Evolutionary conservation across 805 yeast genomes (phyloP).

Genomic region (Deakozyma indianensis): DNA sequence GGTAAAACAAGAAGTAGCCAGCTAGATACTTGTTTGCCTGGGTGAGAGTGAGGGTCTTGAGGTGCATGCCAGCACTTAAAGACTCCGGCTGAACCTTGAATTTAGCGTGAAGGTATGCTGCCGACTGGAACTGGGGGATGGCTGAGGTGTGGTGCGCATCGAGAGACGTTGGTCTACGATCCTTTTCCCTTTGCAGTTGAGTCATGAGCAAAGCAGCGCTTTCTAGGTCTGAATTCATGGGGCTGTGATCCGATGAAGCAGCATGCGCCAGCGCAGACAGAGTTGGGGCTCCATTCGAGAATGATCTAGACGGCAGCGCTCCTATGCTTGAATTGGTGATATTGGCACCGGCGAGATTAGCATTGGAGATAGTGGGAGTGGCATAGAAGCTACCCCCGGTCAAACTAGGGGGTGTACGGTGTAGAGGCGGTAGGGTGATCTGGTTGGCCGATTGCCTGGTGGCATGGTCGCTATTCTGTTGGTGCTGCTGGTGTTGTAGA

Average conservation of each 20-base stretch:
- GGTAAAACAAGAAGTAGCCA: constrained; percentile 19
- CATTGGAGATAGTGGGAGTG: background rate
- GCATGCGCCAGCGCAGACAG: background rate
- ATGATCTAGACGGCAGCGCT: background rate
- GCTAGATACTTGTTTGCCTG: constrained; percentile 19
- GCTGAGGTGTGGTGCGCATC: constrained; percentile 2
- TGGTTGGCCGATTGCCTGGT: background rate
- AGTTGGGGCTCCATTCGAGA: background rate
- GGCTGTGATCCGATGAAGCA: constrained; percentile 1
- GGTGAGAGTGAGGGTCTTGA: constrained; percentile 8
- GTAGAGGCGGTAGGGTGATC: background rate
- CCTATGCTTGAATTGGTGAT: background rate
- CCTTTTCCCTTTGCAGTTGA: background rate
- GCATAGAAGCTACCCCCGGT: background rate
- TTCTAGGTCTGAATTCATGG: background rate
- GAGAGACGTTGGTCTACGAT: constrained; percentile 2
- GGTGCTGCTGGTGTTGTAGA: background rate
- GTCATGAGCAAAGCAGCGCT: background rate
- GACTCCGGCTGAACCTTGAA: constrained; percentile 5
- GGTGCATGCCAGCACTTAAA: background rate
- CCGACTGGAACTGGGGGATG: constrained; percentile 8
- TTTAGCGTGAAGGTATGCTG: constrained; percentile 8
- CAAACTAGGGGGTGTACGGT: background rate
- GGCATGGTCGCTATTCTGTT: background rate
- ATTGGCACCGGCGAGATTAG: background rate